Base-by-base conservation (phyloP, 257 asterid genomes). In the Scutellaria baicalensis region DNA sequence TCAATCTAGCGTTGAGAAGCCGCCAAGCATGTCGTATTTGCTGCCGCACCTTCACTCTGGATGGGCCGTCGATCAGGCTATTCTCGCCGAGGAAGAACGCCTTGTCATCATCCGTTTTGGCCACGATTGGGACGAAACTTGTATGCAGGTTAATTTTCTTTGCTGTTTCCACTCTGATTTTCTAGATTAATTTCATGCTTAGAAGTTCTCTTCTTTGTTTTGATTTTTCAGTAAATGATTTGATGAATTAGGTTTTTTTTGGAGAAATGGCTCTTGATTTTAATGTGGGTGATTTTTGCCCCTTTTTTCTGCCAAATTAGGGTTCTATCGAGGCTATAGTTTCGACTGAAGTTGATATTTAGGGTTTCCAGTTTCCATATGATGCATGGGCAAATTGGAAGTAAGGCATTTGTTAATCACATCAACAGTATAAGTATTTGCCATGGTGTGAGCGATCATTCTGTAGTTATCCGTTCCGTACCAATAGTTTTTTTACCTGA, bases 51-150 rank as follows among this genome's bases (percentile, higher is more conserved):
- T 92, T 43, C 98, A 89, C 81, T 90, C 96, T 1, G 98, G 98
- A 9, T 92, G 98, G 98, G 97, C 97, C 56, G 95, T 92, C 60
- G 98, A 92, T 72, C 97, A 90, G 80, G 89, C 97, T 9, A 90
- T 92, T 44, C 93, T 92, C 12, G 96, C 97, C 61, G 98, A 92
- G 80, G 98, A 92, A 75, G 98, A 92, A 31, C 96, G 98, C 47
- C 97, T 93, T 66, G 97, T 93, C 54, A 74, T 90, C 78, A 93
- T 93, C 72, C 95, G 97, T 9, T 93, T 93, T 79, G 98, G 96
- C 40, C 96, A 90, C 77, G 96, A 93, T 59, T 93, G 97, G 95
- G 98, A 90, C 70, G 98, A 93, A 68, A 87, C 97, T 47, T 93
- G 98, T 57, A 92, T 92, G 98, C 98, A 90, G 97, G 98, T 92